Base-by-base conservation (phyloP, 192 early-diverging fungal genomes). In the Coemansia sp. region DNA sequence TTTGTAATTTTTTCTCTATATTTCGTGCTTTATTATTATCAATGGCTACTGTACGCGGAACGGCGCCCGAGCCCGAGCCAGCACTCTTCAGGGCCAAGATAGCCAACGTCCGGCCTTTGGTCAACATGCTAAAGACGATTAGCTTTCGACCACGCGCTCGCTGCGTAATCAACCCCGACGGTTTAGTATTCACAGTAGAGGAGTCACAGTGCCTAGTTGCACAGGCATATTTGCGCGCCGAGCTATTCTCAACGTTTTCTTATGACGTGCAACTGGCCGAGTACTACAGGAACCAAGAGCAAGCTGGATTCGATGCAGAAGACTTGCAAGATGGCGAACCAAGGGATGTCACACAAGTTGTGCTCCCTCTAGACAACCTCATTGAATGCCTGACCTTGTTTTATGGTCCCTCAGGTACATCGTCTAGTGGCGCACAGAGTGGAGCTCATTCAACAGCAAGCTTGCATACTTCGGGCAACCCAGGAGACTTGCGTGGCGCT, bases 111-210 rank as follows among this genome's bases (percentile, higher is more conserved):
- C 75, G 80, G 7, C 77, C 85, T 0, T 64, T 88, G n/a, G 85
- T 84, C 21, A 81, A 85, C 53, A 76, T 86, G 78, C 78, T 86
- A 35, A 70, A 73, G 38, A 82, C 85, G 44, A 75, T 88, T 47
- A 44, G 70, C 42, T 83, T 83, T 53, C 55, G 67, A 30, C 70
- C 68, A 30, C 72, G 80, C 14, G 64, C 70, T n/a, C 46, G 55
- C 1, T 83, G 80, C 60, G 67, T 76, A 23, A 83, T 83, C 28
- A 83, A 67, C 40, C 30, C 64, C 3, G 65, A 62, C 16, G 80
- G 80, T 13, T 23, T 83, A 16, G 76, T 83, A 19, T 83, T 83
- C 26, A 64, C 76, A 4, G 72, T 78, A 2, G 76, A 83, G 37
- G 80, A 83, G n/a, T 68, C 80, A 16, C 76, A 72, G 35, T 71